Evolutionary conservation across 169 alveolate species (phyloP).

Genomic region (Plasmodium relictum): DNA sequence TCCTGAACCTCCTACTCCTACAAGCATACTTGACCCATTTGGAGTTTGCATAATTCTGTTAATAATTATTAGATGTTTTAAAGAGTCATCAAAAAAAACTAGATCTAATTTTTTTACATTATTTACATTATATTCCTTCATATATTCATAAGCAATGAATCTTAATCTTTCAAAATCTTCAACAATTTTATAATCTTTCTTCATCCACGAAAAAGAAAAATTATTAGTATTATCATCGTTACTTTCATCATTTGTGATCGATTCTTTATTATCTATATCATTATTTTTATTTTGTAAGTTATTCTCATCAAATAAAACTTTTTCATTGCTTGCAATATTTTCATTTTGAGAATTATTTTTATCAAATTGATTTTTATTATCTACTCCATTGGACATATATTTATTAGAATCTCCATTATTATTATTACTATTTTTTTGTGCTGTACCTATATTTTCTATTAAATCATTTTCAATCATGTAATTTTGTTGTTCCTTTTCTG

Average conservation of each 20-base stretch:
- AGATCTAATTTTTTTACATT: conserved; percentile 94
- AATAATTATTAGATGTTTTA: conserved; percentile 94
- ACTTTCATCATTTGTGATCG: neutral
- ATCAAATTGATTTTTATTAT: neutral
- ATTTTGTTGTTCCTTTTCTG: conserved; percentile 65
- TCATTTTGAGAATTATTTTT: neutral
- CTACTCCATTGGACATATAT: neutral
- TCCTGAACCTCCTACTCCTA: conserved; percentile 99
- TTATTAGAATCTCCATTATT: neutral
- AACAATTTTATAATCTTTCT: conserved; percentile 87
- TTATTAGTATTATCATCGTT: conserved; percentile 28
- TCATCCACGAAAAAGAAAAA: conserved; percentile 75
- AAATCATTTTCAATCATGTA: conserved; percentile 75
- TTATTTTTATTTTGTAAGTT: conserved; percentile 3
- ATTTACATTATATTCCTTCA: conserved; percentile 93
- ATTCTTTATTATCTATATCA: neutral
- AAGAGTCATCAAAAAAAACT: conserved; percentile 97
- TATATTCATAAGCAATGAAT: conserved; percentile 88
- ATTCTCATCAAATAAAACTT: neutral
- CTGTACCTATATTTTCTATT: conserved; percentile 22
- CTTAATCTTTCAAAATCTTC: conserved; percentile 88
- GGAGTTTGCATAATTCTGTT: conserved; percentile 94
- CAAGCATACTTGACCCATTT: conserved; percentile 95
- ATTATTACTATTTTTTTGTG: conserved; percentile 17
- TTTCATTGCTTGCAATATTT: neutral